phyloP scores from a whole-genome alignment of 805 yeast species.

The Priceomyces castillae region DNA sequence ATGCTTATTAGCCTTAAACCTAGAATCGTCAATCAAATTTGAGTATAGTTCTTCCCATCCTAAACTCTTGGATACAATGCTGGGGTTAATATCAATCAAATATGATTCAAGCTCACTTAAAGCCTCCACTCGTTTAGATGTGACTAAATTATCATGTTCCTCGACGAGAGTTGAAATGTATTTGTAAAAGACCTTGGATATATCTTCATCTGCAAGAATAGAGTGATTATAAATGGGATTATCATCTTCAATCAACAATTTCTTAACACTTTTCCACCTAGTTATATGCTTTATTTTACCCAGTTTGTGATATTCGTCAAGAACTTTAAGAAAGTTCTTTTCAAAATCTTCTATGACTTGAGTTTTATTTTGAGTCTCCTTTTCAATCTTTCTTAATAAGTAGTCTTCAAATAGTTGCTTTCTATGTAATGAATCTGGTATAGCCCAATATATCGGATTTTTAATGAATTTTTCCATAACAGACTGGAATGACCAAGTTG shows the following conservation, averaged over 20 bases:
- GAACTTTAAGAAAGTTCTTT: conserved; percentile 48
- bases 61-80: conserved; percentile 21
- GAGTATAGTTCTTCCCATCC: conserved; percentile 40
- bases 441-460: conserved; percentile 66
- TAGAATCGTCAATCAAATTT: conserved; percentile 40
- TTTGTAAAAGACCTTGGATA: conserved; percentile 52
- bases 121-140: conserved; percentile 45
- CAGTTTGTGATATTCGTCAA: conserved; percentile 31
- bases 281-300: conserved; percentile 52
- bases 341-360: conserved; percentile 55
- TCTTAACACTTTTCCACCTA: conserved; percentile 60
- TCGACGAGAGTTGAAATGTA: conserved; percentile 42
- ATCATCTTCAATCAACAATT: conserved; percentile 51
- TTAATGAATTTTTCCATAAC: conserved; percentile 57
- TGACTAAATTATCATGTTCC: conserved; percentile 22
- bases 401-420: conserved; percentile 64
- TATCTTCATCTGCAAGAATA: conserved; percentile 55
- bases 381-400: conserved; percentile 40
- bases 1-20: conserved; percentile 60
- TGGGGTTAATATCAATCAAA: conserved; percentile 37
- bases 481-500: conserved; percentile 70
- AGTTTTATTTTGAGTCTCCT: conserved; percentile 52
- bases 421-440: conserved; percentile 59
- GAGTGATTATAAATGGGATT: conserved; percentile 64
- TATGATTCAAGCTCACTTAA: conserved; percentile 51